Percentiles rank a stretch among this genome's conserved stretches.
These are phyloP conservation scores for Aspergillus terreus DNA, from an alignment of 2,329 filamentous ascomycete species.

Conservation along the genomic window DNA sequence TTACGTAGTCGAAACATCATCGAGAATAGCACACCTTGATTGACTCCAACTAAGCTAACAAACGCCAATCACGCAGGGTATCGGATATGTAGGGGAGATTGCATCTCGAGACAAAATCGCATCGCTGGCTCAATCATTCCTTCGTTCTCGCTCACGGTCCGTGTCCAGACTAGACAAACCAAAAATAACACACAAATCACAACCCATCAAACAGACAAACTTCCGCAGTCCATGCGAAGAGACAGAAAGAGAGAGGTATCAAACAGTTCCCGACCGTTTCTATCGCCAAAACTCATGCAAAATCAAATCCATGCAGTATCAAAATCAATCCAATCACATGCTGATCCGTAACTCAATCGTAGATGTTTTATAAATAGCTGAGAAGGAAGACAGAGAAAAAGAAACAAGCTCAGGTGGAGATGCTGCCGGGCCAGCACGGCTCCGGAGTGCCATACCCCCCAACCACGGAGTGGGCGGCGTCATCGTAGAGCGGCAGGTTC, in stretches of 20 bases:
- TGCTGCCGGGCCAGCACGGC: constrained; percentile 34
- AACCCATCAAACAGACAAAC: background rate
- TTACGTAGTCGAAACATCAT: no score
- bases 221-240: background rate
- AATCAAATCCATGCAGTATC: background rate
- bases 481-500: constrained; percentile 30
- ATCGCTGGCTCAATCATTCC: no score
- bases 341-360: background rate
- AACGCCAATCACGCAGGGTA: no score
- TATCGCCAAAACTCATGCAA: constrained; percentile 1
- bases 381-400: background rate
- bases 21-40: no score
- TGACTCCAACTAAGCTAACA: no score
- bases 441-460: constrained; percentile 33
- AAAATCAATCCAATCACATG: background rate
- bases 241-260: background rate
- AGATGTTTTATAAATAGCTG: background rate
- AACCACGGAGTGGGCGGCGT: constrained; percentile 30
- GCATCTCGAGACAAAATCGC: no score
- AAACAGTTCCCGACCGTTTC: constrained; percentile 1
- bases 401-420: constrained; percentile 10
- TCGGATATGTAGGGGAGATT: no score
- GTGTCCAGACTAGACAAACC: background rate
- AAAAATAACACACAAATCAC: background rate
- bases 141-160: no score